A percentile compares a stretch with the other conserved stretches of the same genome.
phyloP scores from a whole-genome alignment of 2,329 filamentous ascomycete genomes.

The Geosmithia flava region DNA sequence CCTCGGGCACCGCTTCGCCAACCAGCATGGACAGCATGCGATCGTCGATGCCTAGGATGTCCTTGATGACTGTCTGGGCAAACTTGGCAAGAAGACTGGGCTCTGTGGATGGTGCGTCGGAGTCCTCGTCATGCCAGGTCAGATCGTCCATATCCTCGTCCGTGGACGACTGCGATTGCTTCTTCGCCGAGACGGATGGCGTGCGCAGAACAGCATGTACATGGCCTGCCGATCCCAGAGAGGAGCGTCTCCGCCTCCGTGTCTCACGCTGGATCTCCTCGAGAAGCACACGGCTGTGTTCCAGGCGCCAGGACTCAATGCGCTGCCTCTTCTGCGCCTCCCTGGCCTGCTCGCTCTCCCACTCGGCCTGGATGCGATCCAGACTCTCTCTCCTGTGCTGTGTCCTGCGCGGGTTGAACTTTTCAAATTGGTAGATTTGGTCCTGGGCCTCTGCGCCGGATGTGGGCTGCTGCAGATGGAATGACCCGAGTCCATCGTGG shows the following conservation, averaged over 20 bases:
- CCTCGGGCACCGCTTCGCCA: slow-evolving; percentile 59
- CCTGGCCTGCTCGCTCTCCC: slow-evolving; percentile 41
- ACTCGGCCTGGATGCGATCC: slow-evolving; percentile 35
- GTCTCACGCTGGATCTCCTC: slow-evolving; percentile 88
- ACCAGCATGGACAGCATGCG: slow-evolving; percentile 74
- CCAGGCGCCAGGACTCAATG: slow-evolving; percentile 85
- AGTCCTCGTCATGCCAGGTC: slow-evolving; percentile 42
- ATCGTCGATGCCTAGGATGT: slow-evolving; percentile 87
- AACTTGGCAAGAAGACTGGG: slow-evolving; percentile 71
- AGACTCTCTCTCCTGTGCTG: slow-evolving; percentile 40
- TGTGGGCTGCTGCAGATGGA: slow-evolving; percentile 49
- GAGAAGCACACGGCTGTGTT: slow-evolving; percentile 75
- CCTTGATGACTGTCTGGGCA: slow-evolving; percentile 74
- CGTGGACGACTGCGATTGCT: slow-evolving; percentile 4
- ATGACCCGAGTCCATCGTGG: slow-evolving; percentile 86
- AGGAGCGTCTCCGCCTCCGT: slow-evolving; percentile 49
- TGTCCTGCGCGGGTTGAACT: slow-evolving; percentile 62
- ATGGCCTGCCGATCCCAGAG: slow-evolving; percentile 29
- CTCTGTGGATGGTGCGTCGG: slow-evolving; percentile 29
- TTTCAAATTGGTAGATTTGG: slow-evolving; percentile 80
- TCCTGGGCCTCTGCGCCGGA: slow-evolving; percentile 55
- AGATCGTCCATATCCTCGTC: slow-evolving; percentile 22
- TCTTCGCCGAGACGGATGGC: slow-evolving; percentile 6
- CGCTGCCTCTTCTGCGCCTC: slow-evolving; percentile 67
- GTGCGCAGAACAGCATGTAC: slow-evolving; percentile 13